Base-by-base conservation (phyloP, 169 alveolate genomes). In the Theileria equi region DNA sequence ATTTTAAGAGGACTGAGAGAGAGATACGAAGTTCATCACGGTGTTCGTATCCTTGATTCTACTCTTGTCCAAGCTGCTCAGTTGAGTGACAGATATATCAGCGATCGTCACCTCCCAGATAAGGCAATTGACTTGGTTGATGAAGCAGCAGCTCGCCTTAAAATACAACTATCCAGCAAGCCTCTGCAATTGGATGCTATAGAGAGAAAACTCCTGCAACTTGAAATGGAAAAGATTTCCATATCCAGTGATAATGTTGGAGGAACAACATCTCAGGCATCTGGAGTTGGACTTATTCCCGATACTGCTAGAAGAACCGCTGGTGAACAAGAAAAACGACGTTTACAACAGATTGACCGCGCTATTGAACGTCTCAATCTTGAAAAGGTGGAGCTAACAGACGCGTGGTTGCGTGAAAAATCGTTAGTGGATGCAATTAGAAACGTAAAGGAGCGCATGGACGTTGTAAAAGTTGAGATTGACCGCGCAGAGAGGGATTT, bases 51-150 rank as follows among this genome's bases (percentile, higher is more conserved):
- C 17, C 61, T 84, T 41, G 96, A 92, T 58, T 84, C 92, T 0
- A 90, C 96, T 19, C 88, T 92, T 28, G 89, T 92, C 8, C 94
- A 88, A 34, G 96, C 96, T 0, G 94, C 94, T 5, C 88, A 80
- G 17, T 77, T 92, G 35, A 82, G 93, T 25, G 93, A 82, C 70
- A 71, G 92, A 6, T 90, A 90, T 55, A 84, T 73, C 36, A 60
- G 89, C 1, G 90, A 88, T 54, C 76, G 95, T 5, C 84, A 66
- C 52, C 68, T 89, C 26, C 95, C 95, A 2, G 95, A 90, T 66
- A 90, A 89, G 78, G 95, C 95, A 32, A 82, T 90, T 11, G 95
- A 90, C 44, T 79, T 89, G 6, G 84, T 90, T 44, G 95, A 90
- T 59, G 95, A 91, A 36, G 95, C 95, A 11, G 94, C 95, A 4